Evolutionary conservation across 495 filamentous ascomycete genomes (phyloP).

Genomic region (Penicillium riverlandense): DNA sequence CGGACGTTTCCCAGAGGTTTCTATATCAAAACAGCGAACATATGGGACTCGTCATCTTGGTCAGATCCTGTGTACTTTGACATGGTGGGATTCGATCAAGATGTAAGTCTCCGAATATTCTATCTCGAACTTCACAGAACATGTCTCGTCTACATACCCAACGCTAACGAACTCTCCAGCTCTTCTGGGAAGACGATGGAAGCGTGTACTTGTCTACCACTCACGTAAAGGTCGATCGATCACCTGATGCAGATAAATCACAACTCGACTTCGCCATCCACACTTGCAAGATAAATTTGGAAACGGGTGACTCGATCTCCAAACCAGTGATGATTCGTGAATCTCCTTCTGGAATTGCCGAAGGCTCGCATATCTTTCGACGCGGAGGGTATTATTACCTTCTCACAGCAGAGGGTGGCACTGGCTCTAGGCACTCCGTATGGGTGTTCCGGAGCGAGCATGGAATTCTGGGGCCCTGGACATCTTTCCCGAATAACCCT

Average conservation of each 20-base stretch:
- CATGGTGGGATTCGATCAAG: conserved; percentile 49
- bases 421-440: background rate
- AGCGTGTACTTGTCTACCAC: conserved; percentile 14
- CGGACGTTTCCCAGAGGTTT: conserved; percentile 33
- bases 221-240: background rate
- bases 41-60: conserved; percentile 38
- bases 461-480: background rate
- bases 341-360: conserved; percentile 32
- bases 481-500: background rate
- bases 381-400: conserved; percentile 46
- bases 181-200: conserved; percentile 53
- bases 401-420: conserved; percentile 39
- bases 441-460: background rate
- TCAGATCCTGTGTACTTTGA: conserved; percentile 48
- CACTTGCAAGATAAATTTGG: too few species aligned
- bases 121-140: too few species aligned
- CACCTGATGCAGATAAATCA: background rate
- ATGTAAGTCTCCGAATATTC: conserved; percentile 2
- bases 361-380: conserved; percentile 52
- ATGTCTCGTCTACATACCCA: too few species aligned
- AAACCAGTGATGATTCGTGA: too few species aligned
- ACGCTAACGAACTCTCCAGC: conserved; percentile 1
- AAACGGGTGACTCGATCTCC: too few species aligned
- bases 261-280: conserved; percentile 6
- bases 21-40: conserved; percentile 32